Conservation (phyloP, 805 yeast genomes). For the Saccharomycopsis microspora region DNA sequence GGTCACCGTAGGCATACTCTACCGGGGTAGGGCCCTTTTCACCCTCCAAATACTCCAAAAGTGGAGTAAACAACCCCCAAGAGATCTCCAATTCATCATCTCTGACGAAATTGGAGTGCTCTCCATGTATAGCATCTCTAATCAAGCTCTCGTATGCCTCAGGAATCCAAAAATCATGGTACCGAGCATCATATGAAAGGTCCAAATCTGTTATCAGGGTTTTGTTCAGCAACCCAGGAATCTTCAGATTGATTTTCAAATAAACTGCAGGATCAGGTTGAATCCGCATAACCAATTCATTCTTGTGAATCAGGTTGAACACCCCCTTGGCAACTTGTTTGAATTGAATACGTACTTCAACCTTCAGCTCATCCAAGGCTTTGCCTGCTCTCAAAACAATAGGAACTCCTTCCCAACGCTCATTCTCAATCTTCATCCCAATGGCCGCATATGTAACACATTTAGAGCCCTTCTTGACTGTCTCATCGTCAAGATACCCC, state of each 20-base stretch:
- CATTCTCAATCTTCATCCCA: slow-evolving; percentile 68
- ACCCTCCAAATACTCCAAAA: slow-evolving; percentile 69
- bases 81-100: slow-evolving; percentile 93
- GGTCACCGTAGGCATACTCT: slow-evolving; percentile 77
- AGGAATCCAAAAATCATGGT: slow-evolving; percentile 85
- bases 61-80: slow-evolving; percentile 90
- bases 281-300: slow-evolving; percentile 86
- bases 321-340: slow-evolving; percentile 77
- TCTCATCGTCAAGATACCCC: slow-evolving; percentile 82
- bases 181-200: slow-evolving; percentile 72
- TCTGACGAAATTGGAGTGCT: slow-evolving; percentile 95
- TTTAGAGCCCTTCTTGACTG: slow-evolving; percentile 72
- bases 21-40: slow-evolving; percentile 55
- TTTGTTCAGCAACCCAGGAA: slow-evolving; percentile 80
- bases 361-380: slow-evolving; percentile 91
- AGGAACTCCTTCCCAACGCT: slow-evolving; percentile 98
- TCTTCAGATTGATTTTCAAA: slow-evolving; percentile 84
- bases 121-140: slow-evolving; percentile 81
- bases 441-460: slow-evolving; percentile 91
- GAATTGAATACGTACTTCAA: slow-evolving; percentile 89
- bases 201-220: slow-evolving; percentile 85
- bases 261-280: slow-evolving; percentile 95
- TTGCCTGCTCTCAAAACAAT: slow-evolving; percentile 94
- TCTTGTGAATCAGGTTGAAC: slow-evolving; percentile 71
- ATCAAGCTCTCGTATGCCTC: slow-evolving; percentile 96